Evolutionary conservation across 2,329 filamentous ascomycete genomes (phyloP), one percentile per base, ranked within the genome.

Genomic region (Ceratocystis diversiconidia): DNA sequence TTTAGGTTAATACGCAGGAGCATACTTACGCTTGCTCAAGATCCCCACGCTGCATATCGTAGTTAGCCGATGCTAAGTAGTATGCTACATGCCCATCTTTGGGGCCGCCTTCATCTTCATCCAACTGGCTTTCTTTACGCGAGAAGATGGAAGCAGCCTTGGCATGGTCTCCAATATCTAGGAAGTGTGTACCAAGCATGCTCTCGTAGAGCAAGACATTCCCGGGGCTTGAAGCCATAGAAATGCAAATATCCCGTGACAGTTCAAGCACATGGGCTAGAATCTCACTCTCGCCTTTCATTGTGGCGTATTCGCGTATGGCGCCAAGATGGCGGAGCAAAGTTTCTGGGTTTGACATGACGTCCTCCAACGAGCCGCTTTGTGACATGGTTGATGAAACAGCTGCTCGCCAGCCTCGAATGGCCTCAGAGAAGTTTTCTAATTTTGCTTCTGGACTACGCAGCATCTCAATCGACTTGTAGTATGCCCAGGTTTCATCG

Each of bases 31-130:
- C 87, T 74, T 87, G 85, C 8, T 85, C 80, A 17, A 82, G 75
- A 62, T 85, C 84, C 8, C 87, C 87, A 12, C 86, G 81, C 1
- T 82, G 82, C 19, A 92, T 77, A 32, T 86, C 79, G 72, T 91
- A 90, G 72, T 95, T 89, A 0, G 88, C 85, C 68, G 86, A 85
- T 0, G 85, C 83, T 5, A 96, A 75, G 69, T 91, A 82, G 73
- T 75, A 74, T 8, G 78, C 78, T 22, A 78, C 69, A 5, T 77
- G 73, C 19, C 79, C 76, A 12, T 72, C 72, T 1, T 77, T 74
- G 2, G 74, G 62, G 3, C 73, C 68, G 0, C 71, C 71, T n/a
- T 76, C 72, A n/a, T 75, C 72, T 63, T 76, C 72, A 52, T 73
- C 70, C 7, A 76, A 74, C 68, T 85, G 80, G 2, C 85, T 84